phyloP scores from a whole-genome alignment of 805 yeast genomes.

The Schizosaccharomyces octosporus region DNA sequence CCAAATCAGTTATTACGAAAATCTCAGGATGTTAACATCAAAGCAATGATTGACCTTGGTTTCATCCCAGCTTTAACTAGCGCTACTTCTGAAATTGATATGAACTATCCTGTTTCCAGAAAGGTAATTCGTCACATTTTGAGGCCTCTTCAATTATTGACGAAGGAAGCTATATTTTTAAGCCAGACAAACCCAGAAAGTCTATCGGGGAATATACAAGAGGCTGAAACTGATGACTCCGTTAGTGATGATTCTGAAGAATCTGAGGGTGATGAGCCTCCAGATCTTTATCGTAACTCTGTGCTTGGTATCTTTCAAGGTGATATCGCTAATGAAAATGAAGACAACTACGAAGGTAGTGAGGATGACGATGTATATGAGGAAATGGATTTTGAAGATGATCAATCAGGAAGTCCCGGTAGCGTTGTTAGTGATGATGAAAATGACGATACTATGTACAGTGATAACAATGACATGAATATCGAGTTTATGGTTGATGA shows the following conservation, averaged over 20 bases:
- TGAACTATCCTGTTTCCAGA: constrained; percentile 45
- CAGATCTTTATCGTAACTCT: constrained; percentile 66
- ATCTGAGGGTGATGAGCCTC: constrained; percentile 34
- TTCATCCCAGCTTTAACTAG: constrained; percentile 25
- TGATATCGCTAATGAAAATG: constrained; percentile 42
- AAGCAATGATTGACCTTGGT: constrained; percentile 42
- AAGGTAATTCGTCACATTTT: constrained; percentile 29
- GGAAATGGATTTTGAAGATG: constrained; percentile 21
- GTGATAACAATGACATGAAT: constrained; percentile 8
- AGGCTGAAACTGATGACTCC: constrained; percentile 22
- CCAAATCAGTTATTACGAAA: background rate
- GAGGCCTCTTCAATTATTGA: constrained; percentile 25
- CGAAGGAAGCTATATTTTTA: constrained; percentile 11
- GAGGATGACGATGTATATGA: constrained; percentile 11
- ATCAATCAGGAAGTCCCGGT: constrained; percentile 29
- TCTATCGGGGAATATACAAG: constrained; percentile 20
- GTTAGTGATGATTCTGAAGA: constrained; percentile 15
- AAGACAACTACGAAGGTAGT: constrained; percentile 23
- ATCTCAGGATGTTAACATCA: constrained; percentile 19
- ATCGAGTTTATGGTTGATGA: constrained; percentile 11
- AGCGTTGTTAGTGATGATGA: constrained; percentile 20
- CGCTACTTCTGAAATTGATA: constrained; percentile 40
- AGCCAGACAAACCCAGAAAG: constrained; percentile 7
- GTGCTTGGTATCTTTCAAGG: constrained; percentile 87
- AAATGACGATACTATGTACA: constrained; percentile 15